phyloP scores from a whole-genome alignment of 129 eudicot genomes.

The Pulicaria dysenterica region DNA sequence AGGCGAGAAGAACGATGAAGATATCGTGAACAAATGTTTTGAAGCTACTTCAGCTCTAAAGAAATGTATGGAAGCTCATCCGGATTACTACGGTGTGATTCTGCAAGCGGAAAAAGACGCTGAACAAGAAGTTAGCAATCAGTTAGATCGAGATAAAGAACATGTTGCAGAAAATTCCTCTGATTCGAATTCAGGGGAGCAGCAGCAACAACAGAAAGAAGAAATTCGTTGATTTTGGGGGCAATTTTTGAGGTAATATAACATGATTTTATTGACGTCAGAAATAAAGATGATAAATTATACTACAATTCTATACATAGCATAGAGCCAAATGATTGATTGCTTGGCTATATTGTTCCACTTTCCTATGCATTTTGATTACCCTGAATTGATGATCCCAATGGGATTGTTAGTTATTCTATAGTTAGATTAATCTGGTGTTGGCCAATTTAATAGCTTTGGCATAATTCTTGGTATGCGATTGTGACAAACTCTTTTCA shows the following conservation, averaged over 20 bases:
- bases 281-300: constrained; percentile 32
- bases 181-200: constrained; percentile 17
- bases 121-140: constrained; percentile 22
- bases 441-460: neutral
- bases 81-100: constrained; percentile 52
- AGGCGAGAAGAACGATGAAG: constrained; percentile 64
- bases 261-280: constrained; percentile 23
- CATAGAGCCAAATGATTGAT: constrained; percentile 37
- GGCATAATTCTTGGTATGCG: too few relatives aligned
- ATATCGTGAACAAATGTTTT: constrained; percentile 50
- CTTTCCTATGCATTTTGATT: constrained; percentile 9
- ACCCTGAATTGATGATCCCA: constrained; percentile 20
- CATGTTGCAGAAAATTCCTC: neutral
- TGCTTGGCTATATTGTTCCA: constrained; percentile 13
- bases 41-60: constrained; percentile 53
- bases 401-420: neutral
- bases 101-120: constrained; percentile 36
- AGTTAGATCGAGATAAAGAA: constrained; percentile 29
- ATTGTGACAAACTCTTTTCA: too few relatives aligned
- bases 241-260: constrained; percentile 35
- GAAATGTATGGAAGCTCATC: constrained; percentile 85
- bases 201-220: constrained; percentile 6
- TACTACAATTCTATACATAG: neutral
- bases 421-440: neutral
- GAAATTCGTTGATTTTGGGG: constrained; percentile 1